Percentiles rank a stretch among this genome's conserved stretches.
These are phyloP conservation scores for Selaginella tamariscina DNA, from an alignment of 75 land plant species.

Conservation along the genomic window DNA sequence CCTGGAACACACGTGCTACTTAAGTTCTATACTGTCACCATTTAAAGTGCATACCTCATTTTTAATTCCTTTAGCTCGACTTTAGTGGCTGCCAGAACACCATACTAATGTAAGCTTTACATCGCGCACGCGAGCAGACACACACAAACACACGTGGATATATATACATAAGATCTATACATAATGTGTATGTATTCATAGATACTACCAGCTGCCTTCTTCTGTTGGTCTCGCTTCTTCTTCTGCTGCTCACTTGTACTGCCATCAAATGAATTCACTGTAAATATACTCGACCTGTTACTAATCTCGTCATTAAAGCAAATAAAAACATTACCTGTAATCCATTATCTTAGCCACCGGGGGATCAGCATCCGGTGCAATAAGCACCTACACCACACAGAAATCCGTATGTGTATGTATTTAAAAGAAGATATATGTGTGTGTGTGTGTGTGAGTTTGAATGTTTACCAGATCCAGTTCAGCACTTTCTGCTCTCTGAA, in stretches of 20 bases:
- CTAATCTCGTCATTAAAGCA: neutral
- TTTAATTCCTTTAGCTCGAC: constrained; percentile 87
- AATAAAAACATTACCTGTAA: constrained; percentile 10
- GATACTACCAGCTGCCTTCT: constrained; percentile 60
- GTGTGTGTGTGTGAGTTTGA: too few species aligned
- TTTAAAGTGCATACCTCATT: constrained; percentile 62
- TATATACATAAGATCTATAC: neutral
- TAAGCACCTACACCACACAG: neutral
- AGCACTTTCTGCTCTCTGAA: neutral
- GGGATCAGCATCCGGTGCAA: constrained; percentile 5
- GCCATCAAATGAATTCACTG: constrained; percentile 15
- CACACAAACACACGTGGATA: constrained; percentile 2
- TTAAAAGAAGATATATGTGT: too few species aligned
- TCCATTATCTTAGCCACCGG: constrained; percentile 13
- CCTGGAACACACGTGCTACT: constrained; percentile 29
- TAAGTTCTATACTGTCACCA: neutral
- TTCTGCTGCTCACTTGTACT: constrained; percentile 80
- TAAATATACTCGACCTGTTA: neutral
- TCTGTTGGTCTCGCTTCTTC: constrained; percentile 83
- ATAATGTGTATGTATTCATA: neutral
- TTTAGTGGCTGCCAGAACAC: constrained; percentile 64
- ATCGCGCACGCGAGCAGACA: too few species aligned
- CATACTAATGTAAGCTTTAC: too few species aligned
- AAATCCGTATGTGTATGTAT: too few species aligned
- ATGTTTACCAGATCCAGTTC: constrained; percentile 14